Base-by-base conservation (phyloP, 306 rosid species). In the Pterocarpus macrocarpus region DNA sequence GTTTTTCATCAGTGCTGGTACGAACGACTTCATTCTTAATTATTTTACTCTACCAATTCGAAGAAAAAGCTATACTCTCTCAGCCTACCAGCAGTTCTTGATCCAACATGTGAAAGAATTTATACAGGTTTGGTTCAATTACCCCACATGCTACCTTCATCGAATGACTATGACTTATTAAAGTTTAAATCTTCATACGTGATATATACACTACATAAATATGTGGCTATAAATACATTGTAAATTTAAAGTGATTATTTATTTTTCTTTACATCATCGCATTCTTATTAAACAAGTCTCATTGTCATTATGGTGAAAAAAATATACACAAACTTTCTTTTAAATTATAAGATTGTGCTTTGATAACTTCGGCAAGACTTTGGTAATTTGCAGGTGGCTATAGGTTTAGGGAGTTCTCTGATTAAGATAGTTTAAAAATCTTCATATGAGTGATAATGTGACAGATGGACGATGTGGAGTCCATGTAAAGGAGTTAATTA, bases 1-100 rank as follows among this genome's bases (percentile, higher is more conserved):
- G 38, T 89, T 85, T 81, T n/a, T 92, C 69, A 36, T 91, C 5
- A 91, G 97, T 55, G 97, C 97, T 17, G 97, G 92, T 1, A 89
- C 96, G n/a, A 93, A 93, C 81, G 97, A 93, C 71, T 93, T 89
- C 11, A 91, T 84, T 2, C 57, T 93, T 22, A 89, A 92, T 66
- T 93, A 93, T 71, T 93, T 88, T 38, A n/a, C 85, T 17, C 30
- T 88, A 2, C 96, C 97, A 43, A 0, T 81, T 0, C 78, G 89
- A 82, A 86, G 87, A 67, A 67, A 10, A 38, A 76, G 1, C 35
- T 89, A 17, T 55, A 67, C 80, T 56, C 28, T 83, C 80, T 58
- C 78, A 7, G 38, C 58, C 66, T 93, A 93, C 80, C 87, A 88
- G n/a, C 88, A 80, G 0, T 93, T 89, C 83, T 32, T 93, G 68